These are phyloP conservation scores for Cornus suecica DNA, from an alignment of 148 eudicot genomes.

Conservation along the genomic window DNA sequence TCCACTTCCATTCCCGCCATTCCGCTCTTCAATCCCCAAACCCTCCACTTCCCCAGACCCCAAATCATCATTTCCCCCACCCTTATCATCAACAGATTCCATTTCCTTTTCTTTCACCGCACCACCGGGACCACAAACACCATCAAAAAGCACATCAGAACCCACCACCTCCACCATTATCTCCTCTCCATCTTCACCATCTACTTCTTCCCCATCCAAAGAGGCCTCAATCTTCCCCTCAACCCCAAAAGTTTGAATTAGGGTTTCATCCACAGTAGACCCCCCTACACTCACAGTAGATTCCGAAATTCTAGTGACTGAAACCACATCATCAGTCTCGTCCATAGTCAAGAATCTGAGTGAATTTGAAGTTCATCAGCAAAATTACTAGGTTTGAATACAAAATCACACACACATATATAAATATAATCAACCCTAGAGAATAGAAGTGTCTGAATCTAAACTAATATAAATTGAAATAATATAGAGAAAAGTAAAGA, in stretches of 20 bases:
- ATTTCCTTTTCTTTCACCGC: conserved; percentile 3
- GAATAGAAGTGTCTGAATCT: not conserved
- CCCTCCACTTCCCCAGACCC: conserved; percentile 13
- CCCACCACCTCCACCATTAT: conserved; percentile 63
- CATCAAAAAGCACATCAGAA: conserved; percentile 53
- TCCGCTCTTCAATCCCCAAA: conserved; percentile 4
- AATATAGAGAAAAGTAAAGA: not conserved
- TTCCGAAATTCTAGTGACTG: conserved; percentile 7
- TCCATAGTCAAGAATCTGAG: conserved; percentile 28
- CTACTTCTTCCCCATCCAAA: conserved; percentile 12
- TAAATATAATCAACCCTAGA: conserved; percentile 1
- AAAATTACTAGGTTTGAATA: not conserved
- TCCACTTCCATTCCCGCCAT: conserved; percentile 1
- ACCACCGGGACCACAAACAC: conserved; percentile 20
- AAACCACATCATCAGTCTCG: conserved; percentile 19
- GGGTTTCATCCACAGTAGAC: conserved; percentile 15
- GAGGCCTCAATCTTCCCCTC: conserved; percentile 18
- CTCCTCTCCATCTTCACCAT: conserved; percentile 35
- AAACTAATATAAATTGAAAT: not conserved
- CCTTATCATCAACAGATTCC: not conserved
- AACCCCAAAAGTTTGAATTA: conserved; percentile 4
- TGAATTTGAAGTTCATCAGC: conserved; percentile 7
- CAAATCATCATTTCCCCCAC: conserved; percentile 11
- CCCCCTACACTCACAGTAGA: conserved; percentile 12
- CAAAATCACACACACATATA: not conserved